Evolutionary conservation across 768 basidiomycete genomes (phyloP).

Genomic region (Pleurotus salmoneostramineus): DNA sequence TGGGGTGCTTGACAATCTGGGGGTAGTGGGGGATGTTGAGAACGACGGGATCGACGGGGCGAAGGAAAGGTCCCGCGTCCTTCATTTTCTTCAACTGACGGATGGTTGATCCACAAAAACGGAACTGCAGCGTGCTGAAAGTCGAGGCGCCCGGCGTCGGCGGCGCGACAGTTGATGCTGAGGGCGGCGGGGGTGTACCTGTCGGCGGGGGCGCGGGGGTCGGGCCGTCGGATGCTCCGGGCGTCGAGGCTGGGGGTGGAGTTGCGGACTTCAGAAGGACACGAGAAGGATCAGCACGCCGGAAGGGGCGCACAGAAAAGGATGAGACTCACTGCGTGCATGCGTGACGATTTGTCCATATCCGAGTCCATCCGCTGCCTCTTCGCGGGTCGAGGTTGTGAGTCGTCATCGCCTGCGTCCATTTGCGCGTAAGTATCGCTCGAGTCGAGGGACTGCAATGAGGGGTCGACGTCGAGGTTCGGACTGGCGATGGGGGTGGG

Average conservation of each 20-base stretch:
- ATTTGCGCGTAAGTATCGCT: slow-evolving; percentile 28
- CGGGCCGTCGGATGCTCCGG: slow-evolving; percentile 25
- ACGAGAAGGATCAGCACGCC: slow-evolving; percentile 48
- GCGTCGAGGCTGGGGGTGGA: slow-evolving; percentile 62
- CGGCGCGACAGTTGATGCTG: slow-evolving; percentile 15
- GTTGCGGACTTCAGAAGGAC: slow-evolving; percentile 63
- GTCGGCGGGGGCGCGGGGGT: slow-evolving; percentile 30
- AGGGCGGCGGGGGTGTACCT: slow-evolving; percentile 16
- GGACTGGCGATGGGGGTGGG: slow-evolving; percentile 38
- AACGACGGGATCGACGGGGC: slow-evolving; percentile 85
- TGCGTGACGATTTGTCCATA: slow-evolving; percentile 67
- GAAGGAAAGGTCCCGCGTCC: slow-evolving; percentile 76
- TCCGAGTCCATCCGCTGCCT: slow-evolving; percentile 74
- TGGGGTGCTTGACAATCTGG: slow-evolving; percentile 82
- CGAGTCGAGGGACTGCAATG: slow-evolving; percentile 31
- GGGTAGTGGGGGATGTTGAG: slow-evolving; percentile 87
- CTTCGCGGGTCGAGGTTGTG: slow-evolving; percentile 78
- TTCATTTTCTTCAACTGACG: slow-evolving; percentile 84
- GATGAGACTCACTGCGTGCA: slow-evolving; percentile 54
- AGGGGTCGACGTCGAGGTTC: slow-evolving; percentile 29
- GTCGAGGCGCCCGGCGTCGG: slow-evolving; percentile 28
- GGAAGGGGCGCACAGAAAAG: slow-evolving; percentile 46
- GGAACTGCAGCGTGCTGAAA: slow-evolving; percentile 68
- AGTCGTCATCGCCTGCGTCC: slow-evolving; percentile 46
- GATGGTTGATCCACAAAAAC: slow-evolving; percentile 74